A percentile compares a stretch with the other conserved stretches of the same genome.
Evolutionary conservation across 169 alveolate species (phyloP).

Genomic region (Haemoproteus tartakovskyi): DNA sequence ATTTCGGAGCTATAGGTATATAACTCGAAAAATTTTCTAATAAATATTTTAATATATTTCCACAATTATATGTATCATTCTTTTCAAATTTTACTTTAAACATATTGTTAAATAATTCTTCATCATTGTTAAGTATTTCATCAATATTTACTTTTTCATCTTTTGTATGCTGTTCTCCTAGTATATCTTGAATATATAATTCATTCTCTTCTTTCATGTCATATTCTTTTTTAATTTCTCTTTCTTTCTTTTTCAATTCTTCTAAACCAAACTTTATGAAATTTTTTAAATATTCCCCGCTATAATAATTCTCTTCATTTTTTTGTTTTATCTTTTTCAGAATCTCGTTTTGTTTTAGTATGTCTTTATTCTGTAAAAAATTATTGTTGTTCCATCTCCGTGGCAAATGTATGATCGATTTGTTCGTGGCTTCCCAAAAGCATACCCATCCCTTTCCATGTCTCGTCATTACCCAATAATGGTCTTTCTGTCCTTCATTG

Average conservation of each 20-base stretch:
- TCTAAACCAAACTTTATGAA: conserved; percentile 47
- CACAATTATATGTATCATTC: conserved; percentile 46
- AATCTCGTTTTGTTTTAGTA: conserved; percentile 22
- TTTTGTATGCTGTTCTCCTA: conserved; percentile 35
- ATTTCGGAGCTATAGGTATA: conserved; percentile 72
- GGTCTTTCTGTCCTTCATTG: conserved; percentile 71
- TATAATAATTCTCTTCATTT: conserved; percentile 31
- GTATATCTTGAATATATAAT: conserved; percentile 46
- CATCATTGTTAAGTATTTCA: conserved; percentile 48
- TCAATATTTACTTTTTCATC: conserved; percentile 57
- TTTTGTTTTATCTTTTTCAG: conserved; percentile 10
- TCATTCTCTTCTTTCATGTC: conserved; percentile 46
- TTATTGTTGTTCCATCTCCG: conserved; percentile 50
- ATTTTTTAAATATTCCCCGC: conserved; percentile 40
- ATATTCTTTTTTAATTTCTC: conserved; percentile 42
- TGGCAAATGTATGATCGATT: conserved; percentile 51
- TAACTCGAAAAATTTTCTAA: conserved; percentile 66
- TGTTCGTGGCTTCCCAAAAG: conserved; percentile 77
- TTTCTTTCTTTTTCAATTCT: conserved; percentile 34
- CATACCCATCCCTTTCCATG: conserved; percentile 73
- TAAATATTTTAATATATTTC: conserved; percentile 61
- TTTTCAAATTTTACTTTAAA: conserved; percentile 64
- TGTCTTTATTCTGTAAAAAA: conserved; percentile 16
- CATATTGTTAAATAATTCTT: conserved; percentile 42
- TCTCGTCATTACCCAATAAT: conserved; percentile 77